Conservation (phyloP, 768 basidiomycete species). For the Termitomyces sp. region DNA sequence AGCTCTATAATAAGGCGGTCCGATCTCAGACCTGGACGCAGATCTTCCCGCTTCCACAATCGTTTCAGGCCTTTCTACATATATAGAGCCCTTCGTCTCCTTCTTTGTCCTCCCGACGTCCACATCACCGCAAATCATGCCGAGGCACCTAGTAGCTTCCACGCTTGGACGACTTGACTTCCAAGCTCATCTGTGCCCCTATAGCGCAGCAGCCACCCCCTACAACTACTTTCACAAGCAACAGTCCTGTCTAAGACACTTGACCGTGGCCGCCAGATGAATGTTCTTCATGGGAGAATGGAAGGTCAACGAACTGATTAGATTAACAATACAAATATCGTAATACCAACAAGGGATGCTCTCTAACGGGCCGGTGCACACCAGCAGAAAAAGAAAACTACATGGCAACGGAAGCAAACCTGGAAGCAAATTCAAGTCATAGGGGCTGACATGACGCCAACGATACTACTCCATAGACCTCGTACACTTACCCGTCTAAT, state of each 20-base stretch:
- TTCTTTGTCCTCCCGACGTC: not conserved
- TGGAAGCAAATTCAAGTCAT: not conserved
- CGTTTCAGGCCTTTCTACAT: not conserved
- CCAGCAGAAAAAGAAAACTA: not conserved
- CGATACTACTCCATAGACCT: not conserved
- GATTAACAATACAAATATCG: not conserved
- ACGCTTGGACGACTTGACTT: too few species aligned
- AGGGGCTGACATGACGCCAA: too few species aligned
- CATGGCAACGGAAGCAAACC: conserved; percentile 6
- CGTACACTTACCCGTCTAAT: conserved; percentile 28
- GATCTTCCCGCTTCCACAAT: conserved; percentile 9
- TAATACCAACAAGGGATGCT: not conserved
- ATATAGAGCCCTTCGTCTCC: not conserved
- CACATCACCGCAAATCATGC: not conserved
- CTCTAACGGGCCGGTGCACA: not conserved
- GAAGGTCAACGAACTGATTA: not conserved
- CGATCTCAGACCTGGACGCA: conserved; percentile 15
- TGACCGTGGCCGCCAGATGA: conserved; percentile 1
- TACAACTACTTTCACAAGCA: conserved; percentile 14
- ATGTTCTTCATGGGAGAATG: conserved; percentile 10
- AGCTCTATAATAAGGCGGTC: conserved; percentile 8
- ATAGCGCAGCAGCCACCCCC: conserved; percentile 4
- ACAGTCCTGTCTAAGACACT: conserved; percentile 8
- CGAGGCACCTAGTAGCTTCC: not conserved
- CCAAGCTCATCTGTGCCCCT: not conserved